Percentiles rank a stretch among this genome's conserved stretches.
Conservation (phyloP, 2,329 filamentous ascomycete species). For the Lecanoromycetidae sp. region DNA sequence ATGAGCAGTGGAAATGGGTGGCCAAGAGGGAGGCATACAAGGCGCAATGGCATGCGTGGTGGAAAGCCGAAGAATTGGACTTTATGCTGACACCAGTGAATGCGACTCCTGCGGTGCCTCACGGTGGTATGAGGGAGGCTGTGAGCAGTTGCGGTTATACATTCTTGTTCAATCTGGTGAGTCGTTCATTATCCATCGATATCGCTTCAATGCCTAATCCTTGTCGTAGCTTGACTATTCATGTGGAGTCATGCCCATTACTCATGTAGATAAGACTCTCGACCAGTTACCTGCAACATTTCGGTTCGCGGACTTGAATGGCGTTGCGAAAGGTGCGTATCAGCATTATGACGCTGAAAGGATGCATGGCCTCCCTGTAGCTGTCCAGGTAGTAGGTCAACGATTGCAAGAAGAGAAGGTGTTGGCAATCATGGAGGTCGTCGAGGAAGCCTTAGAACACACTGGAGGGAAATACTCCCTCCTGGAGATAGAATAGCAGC, state of each 20-base stretch:
- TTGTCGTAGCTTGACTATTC: conserved; percentile 63
- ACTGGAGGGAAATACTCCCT: conserved; percentile 39
- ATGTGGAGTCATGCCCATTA: conserved; percentile 70
- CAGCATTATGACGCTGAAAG: conserved; percentile 68
- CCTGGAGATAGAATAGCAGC: conserved; percentile 33
- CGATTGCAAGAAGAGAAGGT: conserved; percentile 82
- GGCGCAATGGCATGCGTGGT: conserved; percentile 71
- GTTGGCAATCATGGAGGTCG: conserved; percentile 61
- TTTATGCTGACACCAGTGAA: conserved; percentile 76
- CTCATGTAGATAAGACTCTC: conserved; percentile 59
- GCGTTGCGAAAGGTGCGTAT: conserved; percentile 70
- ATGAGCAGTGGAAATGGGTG: conserved; percentile 74
- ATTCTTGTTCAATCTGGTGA: conserved; percentile 77
- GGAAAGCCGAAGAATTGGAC: conserved; percentile 61
- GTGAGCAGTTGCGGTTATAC: conserved; percentile 85
- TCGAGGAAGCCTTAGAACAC: conserved; percentile 60
- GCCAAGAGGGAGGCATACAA: conserved; percentile 66
- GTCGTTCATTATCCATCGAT: conserved; percentile 22
- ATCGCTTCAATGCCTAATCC: conserved; percentile 12
- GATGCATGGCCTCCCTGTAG: conserved; percentile 83
- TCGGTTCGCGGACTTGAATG: conserved; percentile 55
- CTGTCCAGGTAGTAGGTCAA: conserved; percentile 69
- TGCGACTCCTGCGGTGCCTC: conserved; percentile 77
- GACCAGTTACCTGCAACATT: conserved; percentile 55
- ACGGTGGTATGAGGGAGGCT: conserved; percentile 74